Conservation (phyloP, 805 yeast genomes). For the Sugiyamaella valdiviana region DNA sequence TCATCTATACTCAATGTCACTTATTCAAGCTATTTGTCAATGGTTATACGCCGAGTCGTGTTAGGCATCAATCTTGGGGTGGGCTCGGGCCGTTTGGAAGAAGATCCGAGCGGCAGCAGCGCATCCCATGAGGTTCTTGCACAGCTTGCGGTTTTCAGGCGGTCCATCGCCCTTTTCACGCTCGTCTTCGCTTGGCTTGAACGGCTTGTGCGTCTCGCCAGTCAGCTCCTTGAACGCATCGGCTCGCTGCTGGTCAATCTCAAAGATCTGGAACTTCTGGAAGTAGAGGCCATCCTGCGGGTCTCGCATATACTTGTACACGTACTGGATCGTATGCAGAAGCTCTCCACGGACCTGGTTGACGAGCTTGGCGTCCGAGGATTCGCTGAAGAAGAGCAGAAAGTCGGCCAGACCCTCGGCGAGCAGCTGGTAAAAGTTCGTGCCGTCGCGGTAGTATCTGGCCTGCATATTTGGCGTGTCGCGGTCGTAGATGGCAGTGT, state of each 20-base stretch:
- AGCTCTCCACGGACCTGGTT: constrained; percentile 37
- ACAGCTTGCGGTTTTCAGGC: constrained; percentile 34
- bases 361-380: constrained; percentile 32
- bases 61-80: constrained; percentile 31
- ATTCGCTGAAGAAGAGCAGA: constrained; percentile 42
- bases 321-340: constrained; percentile 49
- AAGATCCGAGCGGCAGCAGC: constrained; percentile 66
- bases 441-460: constrained; percentile 59
- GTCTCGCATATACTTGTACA: constrained; percentile 52
- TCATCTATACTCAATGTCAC: background rate
- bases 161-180: constrained; percentile 40
- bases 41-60: too few relatives aligned
- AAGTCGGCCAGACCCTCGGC: constrained; percentile 67
- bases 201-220: constrained; percentile 45
- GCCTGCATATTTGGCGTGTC: constrained; percentile 47
- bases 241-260: constrained; percentile 45
- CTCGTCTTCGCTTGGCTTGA: constrained; percentile 48
- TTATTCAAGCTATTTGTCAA: too few relatives aligned
- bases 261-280: constrained; percentile 53
- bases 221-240: constrained; percentile 48
- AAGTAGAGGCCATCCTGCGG: constrained; percentile 53
- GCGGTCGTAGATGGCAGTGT: constrained; percentile 54
- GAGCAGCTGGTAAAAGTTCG: constrained; percentile 57
- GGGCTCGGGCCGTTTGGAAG: constrained; percentile 58
- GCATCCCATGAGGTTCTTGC: constrained; percentile 52